Evolutionary conservation across 2,329 filamentous ascomycete species (phyloP).

Genomic region (Cylindrodendrum hubeiense): DNA sequence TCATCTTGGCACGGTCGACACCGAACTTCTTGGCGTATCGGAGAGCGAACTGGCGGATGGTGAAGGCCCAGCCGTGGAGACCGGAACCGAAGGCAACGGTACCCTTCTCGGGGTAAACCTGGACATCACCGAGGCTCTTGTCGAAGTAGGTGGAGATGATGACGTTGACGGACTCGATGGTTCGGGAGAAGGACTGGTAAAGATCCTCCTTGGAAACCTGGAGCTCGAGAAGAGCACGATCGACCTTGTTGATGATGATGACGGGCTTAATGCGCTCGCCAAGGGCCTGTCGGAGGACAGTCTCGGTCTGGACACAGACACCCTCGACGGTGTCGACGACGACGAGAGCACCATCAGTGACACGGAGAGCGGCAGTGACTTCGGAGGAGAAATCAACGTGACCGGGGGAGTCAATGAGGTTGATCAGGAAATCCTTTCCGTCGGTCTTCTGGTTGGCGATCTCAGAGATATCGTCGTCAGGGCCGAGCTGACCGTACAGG

Average conservation of each 20-base stretch:
- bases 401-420: slow-evolving; percentile 99
- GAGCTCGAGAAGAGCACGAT: slow-evolving; percentile 98
- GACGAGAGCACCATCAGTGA: slow-evolving; percentile 99
- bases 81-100: slow-evolving; percentile 99
- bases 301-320: slow-evolving; percentile 99
- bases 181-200: slow-evolving; percentile 99
- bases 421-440: slow-evolving; percentile 99
- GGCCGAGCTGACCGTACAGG: slow-evolving; percentile 87
- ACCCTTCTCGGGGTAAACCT: slow-evolving; percentile 98
- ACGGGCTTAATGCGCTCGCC: slow-evolving; percentile 99
- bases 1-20: slow-evolving; percentile 99
- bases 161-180: slow-evolving; percentile 99
- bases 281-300: slow-evolving; percentile 97
- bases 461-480: slow-evolving; percentile 92
- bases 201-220: slow-evolving; percentile 99
- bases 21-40: slow-evolving; percentile 99
- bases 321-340: slow-evolving; percentile 99
- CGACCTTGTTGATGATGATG: slow-evolving; percentile 99
- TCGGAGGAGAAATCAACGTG: slow-evolving; percentile 99
- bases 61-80: slow-evolving; percentile 99
- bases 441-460: slow-evolving; percentile 88
- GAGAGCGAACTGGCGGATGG: slow-evolving; percentile 94
- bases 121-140: slow-evolving; percentile 95
- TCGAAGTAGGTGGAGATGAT: slow-evolving; percentile 99
- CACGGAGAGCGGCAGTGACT: slow-evolving; percentile 98